A percentile compares a stretch with the other conserved stretches of the same genome.
Evolutionary conservation across 2,329 filamentous ascomycete genomes (phyloP).

Genomic region (Fusarium brevicatenulatum): DNA sequence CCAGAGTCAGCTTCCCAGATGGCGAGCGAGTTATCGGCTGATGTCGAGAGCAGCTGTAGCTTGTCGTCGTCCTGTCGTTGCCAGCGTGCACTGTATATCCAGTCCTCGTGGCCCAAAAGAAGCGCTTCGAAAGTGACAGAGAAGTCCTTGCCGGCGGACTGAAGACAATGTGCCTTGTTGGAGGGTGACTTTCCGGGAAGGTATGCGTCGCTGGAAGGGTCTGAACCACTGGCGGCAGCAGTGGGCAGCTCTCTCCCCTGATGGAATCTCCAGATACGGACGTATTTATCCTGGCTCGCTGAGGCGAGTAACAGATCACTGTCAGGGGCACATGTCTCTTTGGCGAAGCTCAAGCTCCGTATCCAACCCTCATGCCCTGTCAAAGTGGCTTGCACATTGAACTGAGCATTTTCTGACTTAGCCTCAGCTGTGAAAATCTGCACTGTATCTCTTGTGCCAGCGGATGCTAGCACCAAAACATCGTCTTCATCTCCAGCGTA

Average conservation of each 20-base stretch:
- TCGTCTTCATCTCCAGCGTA: slow-evolving; percentile 63
- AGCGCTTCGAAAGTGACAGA: slow-evolving; percentile 93
- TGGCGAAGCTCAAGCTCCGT: slow-evolving; percentile 81
- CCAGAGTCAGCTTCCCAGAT: slow-evolving; percentile 88
- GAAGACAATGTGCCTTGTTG: slow-evolving; percentile 88
- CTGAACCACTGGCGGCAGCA: slow-evolving; percentile 62
- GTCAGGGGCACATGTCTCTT: slow-evolving; percentile 62
- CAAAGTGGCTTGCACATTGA: slow-evolving; percentile 79
- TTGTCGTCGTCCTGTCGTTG: slow-evolving; percentile 61
- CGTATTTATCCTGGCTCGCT: slow-evolving; percentile 96
- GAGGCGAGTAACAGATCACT: slow-evolving; percentile 87
- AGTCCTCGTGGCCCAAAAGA: slow-evolving; percentile 94
- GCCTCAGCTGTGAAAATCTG: slow-evolving; percentile 77
- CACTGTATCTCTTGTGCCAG: slow-evolving; percentile 83
- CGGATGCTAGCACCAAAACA: slow-evolving; percentile 78
- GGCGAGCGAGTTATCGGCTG: slow-evolving; percentile 92
- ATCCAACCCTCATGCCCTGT: slow-evolving; percentile 96
- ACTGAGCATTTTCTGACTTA: slow-evolving; percentile 56
- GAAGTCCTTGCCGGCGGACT: slow-evolving; percentile 69
- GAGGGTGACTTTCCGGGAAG: slow-evolving; percentile 78
- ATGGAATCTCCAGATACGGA: slow-evolving; percentile 90
- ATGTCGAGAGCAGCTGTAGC: slow-evolving; percentile 84
- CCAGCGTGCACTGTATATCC: slow-evolving; percentile 94
- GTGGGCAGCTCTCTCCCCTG: slow-evolving; percentile 72
- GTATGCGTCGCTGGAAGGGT: slow-evolving; percentile 67